Conservation (phyloP, 768 basidiomycete genomes). For the Xerocomus potaroensis region DNA sequence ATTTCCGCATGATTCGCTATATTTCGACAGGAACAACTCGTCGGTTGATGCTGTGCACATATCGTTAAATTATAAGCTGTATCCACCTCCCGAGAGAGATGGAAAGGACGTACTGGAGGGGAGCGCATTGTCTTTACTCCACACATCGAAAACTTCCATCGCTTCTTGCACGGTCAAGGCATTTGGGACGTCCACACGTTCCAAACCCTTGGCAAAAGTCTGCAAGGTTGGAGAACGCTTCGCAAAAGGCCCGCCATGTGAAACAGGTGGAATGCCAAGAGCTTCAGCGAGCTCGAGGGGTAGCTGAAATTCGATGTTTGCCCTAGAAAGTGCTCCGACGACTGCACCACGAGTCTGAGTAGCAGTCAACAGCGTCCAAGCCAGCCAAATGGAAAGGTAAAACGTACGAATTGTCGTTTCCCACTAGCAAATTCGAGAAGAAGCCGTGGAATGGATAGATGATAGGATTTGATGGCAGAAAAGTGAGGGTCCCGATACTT, state of each 20-base stretch:
- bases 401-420: slow-evolving; percentile 56
- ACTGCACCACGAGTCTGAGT: slow-evolving; percentile 64
- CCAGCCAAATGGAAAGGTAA: neutral
- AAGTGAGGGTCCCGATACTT: slow-evolving; percentile 74
- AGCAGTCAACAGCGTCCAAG: slow-evolving; percentile 2
- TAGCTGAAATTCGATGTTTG: slow-evolving; percentile 53
- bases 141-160: slow-evolving; percentile 68
- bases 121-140: slow-evolving; percentile 59
- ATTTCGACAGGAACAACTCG: slow-evolving; percentile 74
- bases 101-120: slow-evolving; percentile 39
- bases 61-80: neutral
- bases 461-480: slow-evolving; percentile 62
- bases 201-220: slow-evolving; percentile 52
- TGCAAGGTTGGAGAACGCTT: slow-evolving; percentile 47
- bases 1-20: slow-evolving; percentile 74
- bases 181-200: slow-evolving; percentile 50
- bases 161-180: slow-evolving; percentile 65
- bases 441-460: slow-evolving; percentile 73
- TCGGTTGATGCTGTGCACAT: slow-evolving; percentile 43
- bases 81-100: neutral
- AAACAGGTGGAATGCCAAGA: slow-evolving; percentile 43
- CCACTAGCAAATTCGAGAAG: slow-evolving; percentile 80
- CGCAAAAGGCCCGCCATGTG: slow-evolving; percentile 49
- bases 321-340: slow-evolving; percentile 62
- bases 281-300: slow-evolving; percentile 64